A percentile compares a stretch with the other conserved stretches of the same genome.
These are phyloP conservation scores for Verticillium klebahnii DNA, from an alignment of 2,329 filamentous ascomycete species.

Conservation along the genomic window DNA sequence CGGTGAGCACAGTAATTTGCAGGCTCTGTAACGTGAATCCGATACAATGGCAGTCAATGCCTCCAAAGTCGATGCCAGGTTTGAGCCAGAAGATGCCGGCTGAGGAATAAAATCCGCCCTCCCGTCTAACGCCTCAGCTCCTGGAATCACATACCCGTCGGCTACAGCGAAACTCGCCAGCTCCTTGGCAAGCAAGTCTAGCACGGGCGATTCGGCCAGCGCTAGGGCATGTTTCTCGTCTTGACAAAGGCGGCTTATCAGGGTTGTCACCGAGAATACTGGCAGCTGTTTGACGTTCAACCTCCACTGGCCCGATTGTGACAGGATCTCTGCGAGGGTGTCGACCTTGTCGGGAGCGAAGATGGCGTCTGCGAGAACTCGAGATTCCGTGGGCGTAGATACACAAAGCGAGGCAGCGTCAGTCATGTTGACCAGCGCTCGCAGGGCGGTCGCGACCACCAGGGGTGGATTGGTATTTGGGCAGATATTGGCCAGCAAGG, in stretches of 20 bases:
- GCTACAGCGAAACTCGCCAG: slow-evolving; percentile 67
- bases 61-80: slow-evolving; percentile 67
- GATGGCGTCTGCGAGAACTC: slow-evolving; percentile 56
- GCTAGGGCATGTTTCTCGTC: slow-evolving; percentile 65
- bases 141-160: slow-evolving; percentile 30
- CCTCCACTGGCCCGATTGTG: slow-evolving; percentile 2
- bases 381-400: slow-evolving; percentile 41
- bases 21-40: slow-evolving; percentile 73
- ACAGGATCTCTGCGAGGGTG: background rate
- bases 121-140: background rate
- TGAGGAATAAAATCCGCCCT: slow-evolving; percentile 42
- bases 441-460: slow-evolving; percentile 69
- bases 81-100: slow-evolving; percentile 53
- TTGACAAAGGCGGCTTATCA: slow-evolving; percentile 58
- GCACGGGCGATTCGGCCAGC: slow-evolving; percentile 67
- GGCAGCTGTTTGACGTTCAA: slow-evolving; percentile 47
- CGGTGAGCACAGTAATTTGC: slow-evolving; percentile 64
- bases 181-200: slow-evolving; percentile 73
- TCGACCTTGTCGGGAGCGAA: slow-evolving; percentile 37
- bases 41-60: slow-evolving; percentile 73
- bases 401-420: slow-evolving; percentile 57
- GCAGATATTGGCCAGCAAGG: slow-evolving; percentile 67
- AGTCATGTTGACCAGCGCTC: slow-evolving; percentile 66
- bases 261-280: slow-evolving; percentile 52
- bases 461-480: slow-evolving; percentile 58